Percentiles rank a stretch among this genome's conserved stretches.
Evolutionary conservation across 345 rosid species (phyloP).

Genomic region (Cardamine chenopodiifolia): DNA sequence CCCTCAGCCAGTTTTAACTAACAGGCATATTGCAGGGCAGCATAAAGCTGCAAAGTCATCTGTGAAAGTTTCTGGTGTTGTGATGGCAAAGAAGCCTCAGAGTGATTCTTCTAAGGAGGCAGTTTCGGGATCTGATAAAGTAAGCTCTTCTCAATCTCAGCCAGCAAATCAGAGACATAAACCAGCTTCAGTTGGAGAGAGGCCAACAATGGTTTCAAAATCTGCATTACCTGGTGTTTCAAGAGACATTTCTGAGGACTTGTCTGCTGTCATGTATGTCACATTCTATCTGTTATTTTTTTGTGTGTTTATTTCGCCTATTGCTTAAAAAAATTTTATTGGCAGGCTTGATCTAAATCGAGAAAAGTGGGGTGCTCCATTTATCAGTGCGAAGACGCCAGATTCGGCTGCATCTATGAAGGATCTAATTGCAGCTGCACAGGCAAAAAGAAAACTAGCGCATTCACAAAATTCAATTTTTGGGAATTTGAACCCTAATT

Average conservation of each 20-base stretch:
- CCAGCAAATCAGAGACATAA: slow-evolving; percentile 54
- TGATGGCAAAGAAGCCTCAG: slow-evolving; percentile 56
- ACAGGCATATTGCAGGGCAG: slow-evolving; percentile 51
- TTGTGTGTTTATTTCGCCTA: slow-evolving; percentile 21
- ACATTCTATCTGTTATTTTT: slow-evolving; percentile 22
- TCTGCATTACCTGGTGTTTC: slow-evolving; percentile 43
- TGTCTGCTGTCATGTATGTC: slow-evolving; percentile 53
- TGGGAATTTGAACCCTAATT: slow-evolving; percentile 48
- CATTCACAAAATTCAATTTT: slow-evolving; percentile 59
- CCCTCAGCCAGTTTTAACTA: slow-evolving; percentile 45
- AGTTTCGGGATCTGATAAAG: slow-evolving; percentile 45
- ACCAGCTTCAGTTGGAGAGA: slow-evolving; percentile 56
- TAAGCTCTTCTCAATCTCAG: slow-evolving; percentile 54
- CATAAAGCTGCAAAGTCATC: slow-evolving; percentile 47
- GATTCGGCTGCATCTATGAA: slow-evolving; percentile 79
- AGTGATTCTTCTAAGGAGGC: slow-evolving; percentile 51
- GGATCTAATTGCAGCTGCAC: slow-evolving; percentile 98
- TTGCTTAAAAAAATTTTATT: not conserved
- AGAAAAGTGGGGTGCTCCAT: slow-evolving; percentile 51
- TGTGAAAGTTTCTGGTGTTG: slow-evolving; percentile 47
- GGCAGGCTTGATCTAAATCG: slow-evolving; percentile 52
- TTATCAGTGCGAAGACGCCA: slow-evolving; percentile 56
- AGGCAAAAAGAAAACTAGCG: slow-evolving; percentile 85
- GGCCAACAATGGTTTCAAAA: slow-evolving; percentile 57
- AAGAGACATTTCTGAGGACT: slow-evolving; percentile 51